Evolutionary conservation across 2,329 filamentous ascomycete species (phyloP).

Genomic region (Aspergillus sp.): DNA sequence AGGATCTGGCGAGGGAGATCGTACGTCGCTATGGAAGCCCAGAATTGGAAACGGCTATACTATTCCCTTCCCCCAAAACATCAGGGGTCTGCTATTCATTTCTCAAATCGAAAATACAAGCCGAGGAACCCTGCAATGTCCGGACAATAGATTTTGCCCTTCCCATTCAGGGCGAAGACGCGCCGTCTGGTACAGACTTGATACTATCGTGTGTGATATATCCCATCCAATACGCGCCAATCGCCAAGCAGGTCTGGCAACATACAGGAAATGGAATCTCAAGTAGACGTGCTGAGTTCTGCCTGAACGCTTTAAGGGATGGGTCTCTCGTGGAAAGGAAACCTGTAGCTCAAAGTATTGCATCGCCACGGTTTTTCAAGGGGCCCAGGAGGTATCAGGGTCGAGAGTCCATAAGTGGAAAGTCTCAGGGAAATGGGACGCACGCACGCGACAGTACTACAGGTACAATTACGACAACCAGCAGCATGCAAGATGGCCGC

Average conservation of each 20-base stretch:
- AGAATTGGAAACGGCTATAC: conserved; percentile 67
- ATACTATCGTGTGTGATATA: conserved; percentile 72
- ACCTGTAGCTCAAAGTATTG: conserved; percentile 25
- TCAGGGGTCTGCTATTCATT: conserved; percentile 77
- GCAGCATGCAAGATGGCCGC: conserved; percentile 47
- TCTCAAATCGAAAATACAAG: conserved; percentile 52
- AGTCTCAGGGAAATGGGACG: conserved; percentile 34
- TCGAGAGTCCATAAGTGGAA: conserved; percentile 54
- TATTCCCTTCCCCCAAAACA: conserved; percentile 73
- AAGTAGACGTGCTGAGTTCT: conserved; percentile 89
- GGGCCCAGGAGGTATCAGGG: conserved; percentile 82
- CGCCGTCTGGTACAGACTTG: conserved; percentile 57
- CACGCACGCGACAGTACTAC: conserved; percentile 30
- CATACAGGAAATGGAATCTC: conserved; percentile 92
- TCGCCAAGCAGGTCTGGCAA: conserved; percentile 97
- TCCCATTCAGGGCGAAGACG: conserved; percentile 65
- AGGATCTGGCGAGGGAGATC: conserved; percentile 70
- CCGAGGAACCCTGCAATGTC: conserved; percentile 50
- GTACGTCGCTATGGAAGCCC: conserved; percentile 57
- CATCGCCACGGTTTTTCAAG: conserved; percentile 53
- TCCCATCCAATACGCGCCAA: conserved; percentile 63
- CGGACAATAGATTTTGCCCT: conserved; percentile 56
- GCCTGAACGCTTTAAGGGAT: conserved; percentile 71
- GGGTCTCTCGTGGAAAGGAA: conserved; percentile 61
- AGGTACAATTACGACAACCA: conserved; percentile 35